These are phyloP conservation scores for Chrysoporthe cubensis DNA, from an alignment of 2,329 filamentous ascomycete genomes.

Conservation along the genomic window DNA sequence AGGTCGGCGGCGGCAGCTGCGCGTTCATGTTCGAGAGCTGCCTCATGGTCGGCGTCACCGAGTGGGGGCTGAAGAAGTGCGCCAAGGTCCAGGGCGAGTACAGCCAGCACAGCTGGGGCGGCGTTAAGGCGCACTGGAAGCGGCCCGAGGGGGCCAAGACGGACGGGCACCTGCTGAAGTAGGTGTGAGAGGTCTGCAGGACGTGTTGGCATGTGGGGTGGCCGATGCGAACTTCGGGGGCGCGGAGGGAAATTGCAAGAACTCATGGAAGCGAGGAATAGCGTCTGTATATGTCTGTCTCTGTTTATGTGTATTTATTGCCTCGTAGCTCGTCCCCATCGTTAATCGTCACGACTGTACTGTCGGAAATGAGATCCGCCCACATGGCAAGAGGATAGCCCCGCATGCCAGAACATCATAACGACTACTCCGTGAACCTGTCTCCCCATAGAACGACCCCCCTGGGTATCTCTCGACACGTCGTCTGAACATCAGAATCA, in stretches of 20 bases:
- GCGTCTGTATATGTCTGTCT: background rate
- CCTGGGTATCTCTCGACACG: conserved; percentile 1
- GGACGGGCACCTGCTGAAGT: conserved; percentile 35
- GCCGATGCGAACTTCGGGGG: too few species aligned
- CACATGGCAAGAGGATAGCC: background rate
- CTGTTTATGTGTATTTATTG: background rate
- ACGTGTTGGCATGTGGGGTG: background rate
- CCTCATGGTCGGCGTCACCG: conserved; percentile 72
- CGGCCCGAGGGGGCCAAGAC: conserved; percentile 27
- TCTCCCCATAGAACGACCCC: background rate
- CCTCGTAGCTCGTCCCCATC: background rate
- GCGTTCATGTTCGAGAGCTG: conserved; percentile 74
- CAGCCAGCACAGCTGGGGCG: conserved; percentile 80
- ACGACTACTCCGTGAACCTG: background rate
- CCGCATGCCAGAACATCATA: background rate
- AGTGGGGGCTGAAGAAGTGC: conserved; percentile 68
- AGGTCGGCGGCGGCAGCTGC: conserved; percentile 64
- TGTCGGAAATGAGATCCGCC: background rate
- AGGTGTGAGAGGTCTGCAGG: conserved; percentile 26
- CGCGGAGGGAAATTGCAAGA: background rate
- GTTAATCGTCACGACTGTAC: background rate
- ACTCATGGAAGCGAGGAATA: background rate
- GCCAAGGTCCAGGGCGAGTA: conserved; percentile 68
- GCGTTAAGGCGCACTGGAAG: conserved; percentile 58
- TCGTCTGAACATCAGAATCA: background rate